phyloP scores from a whole-genome alignment of 768 basidiomycete species.

The Rhodotorula diobovata region DNA sequence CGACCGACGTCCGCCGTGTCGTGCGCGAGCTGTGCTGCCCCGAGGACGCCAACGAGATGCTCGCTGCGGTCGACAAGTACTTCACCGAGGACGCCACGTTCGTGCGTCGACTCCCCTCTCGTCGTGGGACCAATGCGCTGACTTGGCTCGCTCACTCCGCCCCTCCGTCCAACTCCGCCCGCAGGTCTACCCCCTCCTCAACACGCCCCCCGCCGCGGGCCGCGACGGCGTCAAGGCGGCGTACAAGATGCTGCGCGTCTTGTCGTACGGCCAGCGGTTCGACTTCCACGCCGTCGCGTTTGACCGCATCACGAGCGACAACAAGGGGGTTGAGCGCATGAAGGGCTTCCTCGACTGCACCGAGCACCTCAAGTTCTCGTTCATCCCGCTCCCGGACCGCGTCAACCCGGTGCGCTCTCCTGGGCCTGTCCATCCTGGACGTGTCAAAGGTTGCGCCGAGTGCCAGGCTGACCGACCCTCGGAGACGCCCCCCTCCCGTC shows the following conservation, averaged over 20 bases:
- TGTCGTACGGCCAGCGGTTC: constrained; percentile 26
- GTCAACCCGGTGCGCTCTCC: constrained; percentile 12
- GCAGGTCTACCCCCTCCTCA: constrained; percentile 24
- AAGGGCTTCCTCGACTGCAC: constrained; percentile 10
- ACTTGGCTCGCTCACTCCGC: no score
- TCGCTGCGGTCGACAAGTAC: constrained; percentile 29
- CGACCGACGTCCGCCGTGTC: constrained; percentile 17
- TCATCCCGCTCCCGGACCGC: constrained; percentile 9
- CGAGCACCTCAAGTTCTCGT: constrained; percentile 29
- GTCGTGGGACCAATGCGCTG: no score
- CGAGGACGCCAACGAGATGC: not conserved
- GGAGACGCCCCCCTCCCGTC: not conserved
- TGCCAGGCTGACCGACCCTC: no score
- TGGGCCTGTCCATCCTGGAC: not conserved
- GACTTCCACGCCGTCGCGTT: constrained; percentile 18
- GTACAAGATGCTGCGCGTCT: constrained; percentile 29
- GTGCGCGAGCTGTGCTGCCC: constrained; percentile 16
- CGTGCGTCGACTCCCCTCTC: not conserved
- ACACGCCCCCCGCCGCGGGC: constrained; percentile 8
- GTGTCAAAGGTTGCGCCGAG: no score
- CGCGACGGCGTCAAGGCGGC: constrained; percentile 32
- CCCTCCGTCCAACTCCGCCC: no score
- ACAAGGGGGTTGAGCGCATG: constrained; percentile 18
- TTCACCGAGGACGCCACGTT: constrained; percentile 15
- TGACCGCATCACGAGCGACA: constrained; percentile 6